Conservation (phyloP, 768 basidiomycete genomes). For the Calvatia gigantea region DNA sequence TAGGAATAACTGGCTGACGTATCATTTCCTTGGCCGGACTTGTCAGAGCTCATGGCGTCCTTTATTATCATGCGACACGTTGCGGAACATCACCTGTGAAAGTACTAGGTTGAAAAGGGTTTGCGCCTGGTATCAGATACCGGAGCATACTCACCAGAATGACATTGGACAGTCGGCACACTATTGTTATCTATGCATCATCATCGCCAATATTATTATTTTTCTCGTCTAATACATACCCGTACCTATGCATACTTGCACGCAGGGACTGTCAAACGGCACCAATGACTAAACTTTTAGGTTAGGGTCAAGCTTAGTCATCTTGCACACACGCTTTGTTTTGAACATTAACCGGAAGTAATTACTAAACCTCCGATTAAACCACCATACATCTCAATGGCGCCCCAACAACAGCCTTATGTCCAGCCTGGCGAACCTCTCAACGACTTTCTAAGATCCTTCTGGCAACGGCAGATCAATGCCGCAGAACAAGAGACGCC, state of each 20-base stretch:
- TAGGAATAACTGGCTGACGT: background rate
- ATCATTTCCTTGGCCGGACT: conserved; percentile 5
- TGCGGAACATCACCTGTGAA: conserved; percentile 40
- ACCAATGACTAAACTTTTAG: too few species aligned
- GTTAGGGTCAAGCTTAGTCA: conserved; percentile 12
- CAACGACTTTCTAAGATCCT: conserved; percentile 78
- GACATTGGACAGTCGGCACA: background rate
- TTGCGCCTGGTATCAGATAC: conserved; percentile 5
- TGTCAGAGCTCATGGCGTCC: conserved; percentile 52
- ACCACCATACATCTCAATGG: conserved; percentile 7
- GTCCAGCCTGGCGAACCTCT: conserved; percentile 86
- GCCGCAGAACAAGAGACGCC: conserved; percentile 84
- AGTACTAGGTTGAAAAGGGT: background rate
- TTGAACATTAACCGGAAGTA: background rate
- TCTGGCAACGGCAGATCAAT: conserved; percentile 90
- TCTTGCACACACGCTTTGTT: background rate
- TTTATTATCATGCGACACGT: conserved; percentile 65
- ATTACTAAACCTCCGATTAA: conserved; percentile 1
- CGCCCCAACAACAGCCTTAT: conserved; percentile 42
- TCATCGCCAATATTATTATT: background rate
- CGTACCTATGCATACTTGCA: background rate
- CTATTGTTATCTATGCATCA: background rate
- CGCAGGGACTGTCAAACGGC: too few species aligned
- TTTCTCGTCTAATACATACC: background rate
- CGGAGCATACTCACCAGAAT: too few species aligned